phyloP scores from a whole-genome alignment of 2,329 filamentous ascomycete genomes.

The Chlorencoelia australis region DNA sequence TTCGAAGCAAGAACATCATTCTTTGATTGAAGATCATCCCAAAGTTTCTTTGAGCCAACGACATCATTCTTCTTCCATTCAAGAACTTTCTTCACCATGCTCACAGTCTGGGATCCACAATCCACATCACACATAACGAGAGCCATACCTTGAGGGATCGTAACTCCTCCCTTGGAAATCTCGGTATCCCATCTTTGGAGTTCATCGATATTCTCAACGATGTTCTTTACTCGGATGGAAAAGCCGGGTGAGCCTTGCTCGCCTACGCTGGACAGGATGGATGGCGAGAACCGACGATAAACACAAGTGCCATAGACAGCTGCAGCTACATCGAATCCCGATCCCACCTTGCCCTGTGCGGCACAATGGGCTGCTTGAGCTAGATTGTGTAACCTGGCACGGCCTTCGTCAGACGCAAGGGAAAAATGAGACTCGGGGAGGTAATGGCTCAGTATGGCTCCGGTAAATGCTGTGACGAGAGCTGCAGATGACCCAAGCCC shows the following conservation, averaged over 20 bases:
- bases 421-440: slow-evolving; percentile 48
- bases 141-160: slow-evolving; percentile 61
- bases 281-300: slow-evolving; percentile 86
- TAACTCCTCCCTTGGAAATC: slow-evolving; percentile 58
- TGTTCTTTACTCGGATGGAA: slow-evolving; percentile 47
- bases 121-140: slow-evolving; percentile 94
- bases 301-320: slow-evolving; percentile 86
- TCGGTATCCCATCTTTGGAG: slow-evolving; percentile 65
- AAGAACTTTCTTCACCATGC: slow-evolving; percentile 91
- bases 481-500: slow-evolving; percentile 92
- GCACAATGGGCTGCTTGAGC: slow-evolving; percentile 90
- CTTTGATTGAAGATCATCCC: slow-evolving; percentile 61
- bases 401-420: slow-evolving; percentile 42
- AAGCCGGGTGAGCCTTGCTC: slow-evolving; percentile 60
- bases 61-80: slow-evolving; percentile 63
- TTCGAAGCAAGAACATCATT: slow-evolving; percentile 63
- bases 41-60: slow-evolving; percentile 57
- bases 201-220: slow-evolving; percentile 51
- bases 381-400: slow-evolving; percentile 72
- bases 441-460: slow-evolving; percentile 67
- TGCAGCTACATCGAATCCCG: slow-evolving; percentile 88
- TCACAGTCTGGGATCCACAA: slow-evolving; percentile 83
- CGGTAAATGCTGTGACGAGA: slow-evolving; percentile 79
- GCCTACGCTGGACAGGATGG: slow-evolving; percentile 56
- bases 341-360: slow-evolving; percentile 92